Percentiles rank a stretch among this genome's conserved stretches.
Conservation (phyloP, 2,329 filamentous ascomycete species). For the Microdochium paspali region DNA sequence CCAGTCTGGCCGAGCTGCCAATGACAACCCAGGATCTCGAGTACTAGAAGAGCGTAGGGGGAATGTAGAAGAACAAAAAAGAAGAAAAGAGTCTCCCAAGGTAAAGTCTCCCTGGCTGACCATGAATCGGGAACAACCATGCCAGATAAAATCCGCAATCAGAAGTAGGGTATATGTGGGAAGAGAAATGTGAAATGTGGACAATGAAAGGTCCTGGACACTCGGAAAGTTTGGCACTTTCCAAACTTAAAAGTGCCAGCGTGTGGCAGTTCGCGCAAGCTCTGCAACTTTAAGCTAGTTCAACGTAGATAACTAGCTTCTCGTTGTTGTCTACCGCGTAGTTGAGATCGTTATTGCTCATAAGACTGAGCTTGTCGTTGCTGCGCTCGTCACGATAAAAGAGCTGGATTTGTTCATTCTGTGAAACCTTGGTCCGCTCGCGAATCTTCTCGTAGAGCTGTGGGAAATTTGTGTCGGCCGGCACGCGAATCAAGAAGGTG, state of each 20-base stretch:
- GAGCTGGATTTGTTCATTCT: constrained; percentile 62
- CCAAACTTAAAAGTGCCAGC: not conserved
- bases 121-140: too few species aligned
- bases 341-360: constrained; percentile 73
- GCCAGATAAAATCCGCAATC: too few species aligned
- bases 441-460: constrained; percentile 77
- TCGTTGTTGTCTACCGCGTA: constrained; percentile 74
- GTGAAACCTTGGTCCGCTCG: constrained; percentile 68
- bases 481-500: constrained; percentile 82
- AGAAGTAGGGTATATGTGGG: constrained; percentile 14
- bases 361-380: constrained; percentile 63
- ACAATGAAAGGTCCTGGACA: constrained; percentile 9
- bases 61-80: too few species aligned
- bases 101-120: too few species aligned
- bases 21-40: too few species aligned
- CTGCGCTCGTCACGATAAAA: constrained; percentile 81
- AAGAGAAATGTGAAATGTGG: constrained; percentile 2
- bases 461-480: constrained; percentile 66
- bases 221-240: constrained; percentile 1
- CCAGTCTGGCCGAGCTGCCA: too few species aligned
- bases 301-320: constrained; percentile 73
- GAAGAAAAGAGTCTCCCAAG: too few species aligned
- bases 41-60: too few species aligned
- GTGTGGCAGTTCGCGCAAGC: not conserved
- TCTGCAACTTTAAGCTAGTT: constrained; percentile 30